phyloP scores from a whole-genome alignment of 208 protist genomes.

The Acanthamoeba sp. region DNA sequence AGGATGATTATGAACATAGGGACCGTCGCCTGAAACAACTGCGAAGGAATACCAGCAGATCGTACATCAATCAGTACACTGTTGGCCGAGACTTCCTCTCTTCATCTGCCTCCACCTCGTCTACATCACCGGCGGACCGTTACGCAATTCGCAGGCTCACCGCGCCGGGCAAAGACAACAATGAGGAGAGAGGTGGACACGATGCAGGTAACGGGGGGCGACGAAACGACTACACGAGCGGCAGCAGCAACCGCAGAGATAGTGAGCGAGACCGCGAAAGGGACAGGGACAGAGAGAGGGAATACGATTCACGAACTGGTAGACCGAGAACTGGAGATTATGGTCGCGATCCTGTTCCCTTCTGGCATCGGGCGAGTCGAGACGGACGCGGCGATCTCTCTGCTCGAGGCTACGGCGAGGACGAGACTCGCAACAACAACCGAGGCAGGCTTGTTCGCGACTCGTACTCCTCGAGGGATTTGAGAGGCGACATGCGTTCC shows the following conservation, averaged over 20 bases:
- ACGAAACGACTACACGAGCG: not conserved
- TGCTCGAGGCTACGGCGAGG: not conserved
- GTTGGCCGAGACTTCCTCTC: not conserved
- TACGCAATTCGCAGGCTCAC: not conserved
- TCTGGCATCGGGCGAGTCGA: not conserved
- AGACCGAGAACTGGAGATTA: not conserved
- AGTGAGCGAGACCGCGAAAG: not conserved
- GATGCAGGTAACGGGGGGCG: not conserved
- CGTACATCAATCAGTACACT: not conserved
- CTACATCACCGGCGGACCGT: not conserved
- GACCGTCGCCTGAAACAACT: not conserved
- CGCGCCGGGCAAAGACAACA: not conserved
- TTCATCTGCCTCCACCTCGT: not conserved
- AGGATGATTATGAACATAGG: not conserved
- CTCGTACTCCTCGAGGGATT: not conserved
- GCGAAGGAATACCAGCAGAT: not conserved
- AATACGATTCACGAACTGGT: not conserved
- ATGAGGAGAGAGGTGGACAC: not conserved
- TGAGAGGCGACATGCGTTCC: not conserved
- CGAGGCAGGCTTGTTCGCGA: not conserved
- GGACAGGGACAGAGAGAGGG: not conserved
- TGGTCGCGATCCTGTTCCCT: not conserved
- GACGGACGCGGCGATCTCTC: not conserved
- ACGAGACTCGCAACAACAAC: not conserved
- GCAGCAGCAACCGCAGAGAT: not conserved